These are phyloP conservation scores for Fragaria iinumae DNA, from an alignment of 306 rosid genomes.

Conservation along the genomic window DNA sequence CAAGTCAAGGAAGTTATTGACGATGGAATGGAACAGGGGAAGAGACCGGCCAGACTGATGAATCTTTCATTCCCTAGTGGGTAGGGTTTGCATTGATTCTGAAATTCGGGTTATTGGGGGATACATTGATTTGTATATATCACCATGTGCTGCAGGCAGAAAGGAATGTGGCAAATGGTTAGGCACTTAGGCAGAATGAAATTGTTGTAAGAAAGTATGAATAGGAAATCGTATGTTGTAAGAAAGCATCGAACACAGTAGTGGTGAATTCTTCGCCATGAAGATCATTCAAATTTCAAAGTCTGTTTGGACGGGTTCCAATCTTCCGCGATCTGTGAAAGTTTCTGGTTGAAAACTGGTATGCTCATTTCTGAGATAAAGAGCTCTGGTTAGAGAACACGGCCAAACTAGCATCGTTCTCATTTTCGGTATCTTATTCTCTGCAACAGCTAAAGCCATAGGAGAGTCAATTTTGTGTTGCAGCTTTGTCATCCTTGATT, in stretches of 20 bases:
- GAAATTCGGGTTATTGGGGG: slow-evolving; percentile 34
- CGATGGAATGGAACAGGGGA: slow-evolving; percentile 74
- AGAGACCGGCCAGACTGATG: slow-evolving; percentile 56
- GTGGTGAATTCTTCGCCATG: slow-evolving; percentile 50
- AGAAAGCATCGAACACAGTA: slow-evolving; percentile 46
- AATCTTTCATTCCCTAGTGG: slow-evolving; percentile 22
- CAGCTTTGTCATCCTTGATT: background rate
- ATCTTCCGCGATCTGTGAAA: background rate
- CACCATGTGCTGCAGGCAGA: slow-evolving; percentile 35
- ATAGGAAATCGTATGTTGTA: slow-evolving; percentile 59
- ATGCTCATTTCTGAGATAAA: background rate
- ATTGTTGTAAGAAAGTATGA: slow-evolving; percentile 32
- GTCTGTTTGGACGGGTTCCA: background rate
- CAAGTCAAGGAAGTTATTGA: slow-evolving; percentile 56
- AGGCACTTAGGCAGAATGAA: slow-evolving; percentile 21
- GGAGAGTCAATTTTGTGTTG: background rate
- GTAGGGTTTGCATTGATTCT: slow-evolving; percentile 32
- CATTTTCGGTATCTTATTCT: background rate
- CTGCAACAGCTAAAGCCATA: background rate
- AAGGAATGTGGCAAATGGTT: slow-evolving; percentile 38
- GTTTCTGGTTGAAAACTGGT: background rate
- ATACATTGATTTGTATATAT: slow-evolving; percentile 51
- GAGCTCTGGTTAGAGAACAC: background rate
- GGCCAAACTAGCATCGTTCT: background rate
- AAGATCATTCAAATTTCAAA: background rate